Evolutionary conservation across 2,329 filamentous ascomycete genomes (phyloP), one percentile per base, ranked within the genome.

Genomic region (Apiospora pterosperma): DNA sequence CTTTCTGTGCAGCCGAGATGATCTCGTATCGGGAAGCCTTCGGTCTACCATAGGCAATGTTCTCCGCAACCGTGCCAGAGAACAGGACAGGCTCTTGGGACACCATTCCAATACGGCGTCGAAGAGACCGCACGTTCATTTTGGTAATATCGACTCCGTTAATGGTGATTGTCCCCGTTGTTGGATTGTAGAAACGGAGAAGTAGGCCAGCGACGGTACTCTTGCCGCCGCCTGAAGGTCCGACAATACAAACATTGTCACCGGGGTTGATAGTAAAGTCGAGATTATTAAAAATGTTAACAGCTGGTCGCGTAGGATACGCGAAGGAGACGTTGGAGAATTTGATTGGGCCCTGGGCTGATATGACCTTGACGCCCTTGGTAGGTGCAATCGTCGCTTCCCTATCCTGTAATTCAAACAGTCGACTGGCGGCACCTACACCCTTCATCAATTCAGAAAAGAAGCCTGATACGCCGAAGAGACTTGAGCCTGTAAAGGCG

Each of bases 381-480:
- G 96, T 99, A 23, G 94, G 88, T n/a, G 90, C 90, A 67, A 98
- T 96, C 2, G 89, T 90, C 0, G 94, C 92, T 65, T 92, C 83
- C 67, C 96, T 90, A 76, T 99, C 96, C 76, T 98, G 94, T 6
- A 99, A 85, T 75, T 99, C 96, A 73, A 99, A 99, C 1, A 99
- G 84, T 66, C 96, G 91, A 73, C 91, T 97, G n/a, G 96, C 96
- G 48, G 96, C 96, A 72, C 96, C 96, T 4, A 97, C 95, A 48
- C 96, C 96, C 78, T 99, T 99, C 96, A 99, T 99, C 67, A 99
- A 84, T 76, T 99, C 96, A 0, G 94, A 97, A 78, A 97, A 99
- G 80, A 99, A 99, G 64, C 92, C 93, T 4, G 93, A 97, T 1
- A 99, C 83, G 4, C 96, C 96, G 71, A 98, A 97, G 68, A 99